Percentiles rank a stretch among this genome's conserved stretches.
Conservation (phyloP, 345 rosid species). For the Carallia pectinifolia region DNA sequence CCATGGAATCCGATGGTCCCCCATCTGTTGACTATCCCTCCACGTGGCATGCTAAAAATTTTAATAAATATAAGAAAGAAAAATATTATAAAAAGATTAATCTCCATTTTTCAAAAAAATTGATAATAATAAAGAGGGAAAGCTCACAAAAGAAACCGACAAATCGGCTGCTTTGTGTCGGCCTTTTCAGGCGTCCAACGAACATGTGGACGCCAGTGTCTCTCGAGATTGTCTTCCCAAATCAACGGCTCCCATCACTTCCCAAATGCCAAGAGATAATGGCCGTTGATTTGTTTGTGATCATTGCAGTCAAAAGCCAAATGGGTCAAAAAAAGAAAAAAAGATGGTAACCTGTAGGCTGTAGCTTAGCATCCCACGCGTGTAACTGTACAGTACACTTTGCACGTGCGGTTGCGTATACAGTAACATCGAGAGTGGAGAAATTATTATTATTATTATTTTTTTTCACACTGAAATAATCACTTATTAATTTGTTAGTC, state of each 20-base stretch:
- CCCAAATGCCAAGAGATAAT: neutral
- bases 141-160: slow-evolving; percentile 15
- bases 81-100: neutral
- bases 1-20: slow-evolving; percentile 1
- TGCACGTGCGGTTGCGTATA: slow-evolving; percentile 35
- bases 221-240: slow-evolving; percentile 23
- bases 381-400: slow-evolving; percentile 24
- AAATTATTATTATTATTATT: no score
- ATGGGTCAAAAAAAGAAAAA: neutral
- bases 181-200: slow-evolving; percentile 23
- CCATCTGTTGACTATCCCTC: neutral
- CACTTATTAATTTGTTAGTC: no score
- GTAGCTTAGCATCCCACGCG: slow-evolving; percentile 23
- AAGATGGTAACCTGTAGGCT: neutral
- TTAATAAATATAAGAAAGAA: no score
- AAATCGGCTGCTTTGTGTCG: slow-evolving; percentile 32
- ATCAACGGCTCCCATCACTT: slow-evolving; percentile 17
- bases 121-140: no score
- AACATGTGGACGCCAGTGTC: slow-evolving; percentile 20
- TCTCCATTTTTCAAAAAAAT: neutral
- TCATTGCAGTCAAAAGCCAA: slow-evolving; percentile 14
- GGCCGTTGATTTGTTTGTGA: slow-evolving; percentile 12
- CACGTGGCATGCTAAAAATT: slow-evolving; percentile 1
- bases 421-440: neutral
- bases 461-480: no score